Base-by-base conservation (phyloP, 805 yeast genomes). In the Saturnispora besseyi region DNA sequence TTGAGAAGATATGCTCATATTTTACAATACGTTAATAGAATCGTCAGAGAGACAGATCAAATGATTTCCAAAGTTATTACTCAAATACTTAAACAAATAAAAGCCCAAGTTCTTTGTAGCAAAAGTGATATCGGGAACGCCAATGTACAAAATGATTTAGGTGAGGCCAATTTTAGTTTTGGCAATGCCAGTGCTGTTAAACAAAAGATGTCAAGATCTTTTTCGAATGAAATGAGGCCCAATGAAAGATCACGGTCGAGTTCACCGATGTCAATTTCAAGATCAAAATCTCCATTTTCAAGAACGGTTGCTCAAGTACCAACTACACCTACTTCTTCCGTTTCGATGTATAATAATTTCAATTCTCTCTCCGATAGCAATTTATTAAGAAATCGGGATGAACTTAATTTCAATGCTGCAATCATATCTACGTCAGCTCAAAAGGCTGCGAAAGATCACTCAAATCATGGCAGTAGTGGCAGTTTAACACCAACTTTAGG, bases 41-140 rank as follows among this genome's bases (percentile, higher is more conserved):
- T 89, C 45, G 84, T 87, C 48, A 77, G 75, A 47, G 96, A 90
- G 63, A 85, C 88, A 3, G 93, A 88, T 60, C 73, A 66, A 21
- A 68, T 81, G 59, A 89, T 89, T 3, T 65, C 85, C 28, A 66
- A 70, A 34, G 71, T 83, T 1, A 86, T 90, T 3, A 68, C 74
- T 24, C 79, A 80, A 33, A 83, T 93, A 0, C 74, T 88, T 2
- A 64, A 67, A 34, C 77, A 74, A 56, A 82, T 78, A 11, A 69
- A 70, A 48, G 78, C 60, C 29, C 66, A 62, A 46, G 55, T 58
- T 2, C 59, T 48, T 36, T 43, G 53, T 15, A 31, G 30, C 21
- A 41, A 31, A 5, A 43, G 33, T 21, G 45, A 41, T 18, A 30
- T n/a, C 5, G 30, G 5, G 28, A 33, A 9, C 5, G 12, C 24